Percentiles rank a stretch among this genome's conserved stretches.
phyloP scores from a whole-genome alignment of 2,329 filamentous ascomycete genomes.

The Stachybotrys chlorohalonatus region DNA sequence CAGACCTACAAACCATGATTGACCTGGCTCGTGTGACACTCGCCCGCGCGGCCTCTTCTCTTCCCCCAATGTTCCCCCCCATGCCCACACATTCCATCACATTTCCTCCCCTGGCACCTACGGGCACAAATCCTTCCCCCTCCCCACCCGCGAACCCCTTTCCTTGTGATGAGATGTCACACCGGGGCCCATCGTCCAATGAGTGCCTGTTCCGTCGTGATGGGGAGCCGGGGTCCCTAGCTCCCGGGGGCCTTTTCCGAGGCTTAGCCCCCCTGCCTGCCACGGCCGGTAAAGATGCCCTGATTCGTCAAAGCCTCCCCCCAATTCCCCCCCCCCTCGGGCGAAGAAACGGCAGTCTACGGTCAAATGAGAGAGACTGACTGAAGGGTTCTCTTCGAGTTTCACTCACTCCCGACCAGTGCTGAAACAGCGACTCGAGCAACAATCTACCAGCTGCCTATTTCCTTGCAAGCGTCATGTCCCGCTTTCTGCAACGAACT shows the following conservation, averaged over 20 bases:
- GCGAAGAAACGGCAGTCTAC: not conserved
- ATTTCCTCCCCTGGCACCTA: not conserved
- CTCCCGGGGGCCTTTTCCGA: conserved; percentile 13
- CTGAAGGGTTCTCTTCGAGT: no score
- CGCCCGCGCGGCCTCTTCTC: not conserved
- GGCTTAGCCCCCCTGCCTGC: not conserved
- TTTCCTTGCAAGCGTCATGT: no score
- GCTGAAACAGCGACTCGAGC: no score
- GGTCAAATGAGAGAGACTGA: no score
- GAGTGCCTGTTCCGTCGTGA: conserved; percentile 12
- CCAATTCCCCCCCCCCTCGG: no score
- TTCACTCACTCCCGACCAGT: no score
- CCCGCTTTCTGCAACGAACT: no score
- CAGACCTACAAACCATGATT: no score
- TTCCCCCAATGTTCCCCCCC: not conserved
- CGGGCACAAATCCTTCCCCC: not conserved
- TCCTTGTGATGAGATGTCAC: not conserved
- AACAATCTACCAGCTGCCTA: no score
- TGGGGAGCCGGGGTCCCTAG: conserved; percentile 17
- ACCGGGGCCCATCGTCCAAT: conserved; percentile 9
- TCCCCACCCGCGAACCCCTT: not conserved
- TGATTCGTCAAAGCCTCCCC: not conserved
- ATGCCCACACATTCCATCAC: not conserved
- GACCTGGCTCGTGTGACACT: not conserved
- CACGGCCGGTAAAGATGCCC: not conserved